Conservation (phyloP, 2,329 filamentous ascomycete genomes). For the Helicocarpus griseus region DNA sequence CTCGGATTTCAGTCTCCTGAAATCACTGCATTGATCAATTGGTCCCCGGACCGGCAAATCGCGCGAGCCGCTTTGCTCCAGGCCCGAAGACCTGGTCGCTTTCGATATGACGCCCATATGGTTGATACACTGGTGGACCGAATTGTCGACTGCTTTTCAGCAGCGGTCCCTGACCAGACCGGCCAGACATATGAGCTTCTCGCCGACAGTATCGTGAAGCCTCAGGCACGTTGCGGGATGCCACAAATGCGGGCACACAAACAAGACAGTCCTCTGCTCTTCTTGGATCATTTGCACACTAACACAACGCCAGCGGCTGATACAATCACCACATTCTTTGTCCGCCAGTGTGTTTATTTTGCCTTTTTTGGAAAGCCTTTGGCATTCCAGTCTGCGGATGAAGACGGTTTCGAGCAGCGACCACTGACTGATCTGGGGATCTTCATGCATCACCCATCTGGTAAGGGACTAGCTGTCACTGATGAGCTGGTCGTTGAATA, state of each 20-base stretch:
- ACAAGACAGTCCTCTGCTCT: conserved; percentile 14
- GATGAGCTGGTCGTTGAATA: too few species aligned
- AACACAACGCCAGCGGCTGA: neutral
- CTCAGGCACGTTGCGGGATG: conserved; percentile 11
- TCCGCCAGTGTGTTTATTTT: conserved; percentile 18
- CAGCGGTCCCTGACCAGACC: conserved; percentile 11
- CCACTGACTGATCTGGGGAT: neutral
- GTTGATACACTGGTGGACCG: conserved; percentile 13
- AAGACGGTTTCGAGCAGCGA: neutral
- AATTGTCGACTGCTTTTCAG: conserved; percentile 15
- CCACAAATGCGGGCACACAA: conserved; percentile 10
- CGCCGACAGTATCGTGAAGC: conserved; percentile 9
- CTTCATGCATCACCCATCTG: neutral
- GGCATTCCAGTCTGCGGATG: neutral
- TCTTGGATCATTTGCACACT: conserved; percentile 13
- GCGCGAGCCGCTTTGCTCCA: conserved; percentile 1
- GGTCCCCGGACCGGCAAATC: neutral
- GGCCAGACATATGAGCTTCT: conserved; percentile 6
- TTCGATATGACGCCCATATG: conserved; percentile 11
- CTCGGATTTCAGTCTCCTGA: neutral
- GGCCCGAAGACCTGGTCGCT: conserved; percentile 14
- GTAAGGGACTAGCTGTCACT: neutral
- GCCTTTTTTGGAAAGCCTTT: conserved; percentile 13
- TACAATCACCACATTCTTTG: conserved; percentile 15
- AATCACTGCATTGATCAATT: neutral